Percentiles rank a stretch among this genome's conserved stretches.
phyloP scores from a whole-genome alignment of 306 rosid species.

The Elaeagnus macrophylla region DNA sequence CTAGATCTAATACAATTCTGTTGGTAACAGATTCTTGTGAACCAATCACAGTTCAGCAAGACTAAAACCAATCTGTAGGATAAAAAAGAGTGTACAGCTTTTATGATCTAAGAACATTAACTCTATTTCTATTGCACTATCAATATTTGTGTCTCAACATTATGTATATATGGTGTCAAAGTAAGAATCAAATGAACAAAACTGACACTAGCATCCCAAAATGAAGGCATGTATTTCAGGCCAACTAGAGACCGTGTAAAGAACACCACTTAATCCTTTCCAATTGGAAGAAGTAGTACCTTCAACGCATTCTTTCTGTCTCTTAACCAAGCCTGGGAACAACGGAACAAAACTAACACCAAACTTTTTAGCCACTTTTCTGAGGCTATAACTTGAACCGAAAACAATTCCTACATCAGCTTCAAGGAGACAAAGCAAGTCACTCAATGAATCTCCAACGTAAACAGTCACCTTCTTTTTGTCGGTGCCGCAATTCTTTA shows the following conservation, averaged over 20 bases:
- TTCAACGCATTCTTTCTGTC: slow-evolving; percentile 35
- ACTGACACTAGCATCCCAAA: slow-evolving; percentile 14
- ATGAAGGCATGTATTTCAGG: slow-evolving; percentile 25
- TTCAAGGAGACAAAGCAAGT: slow-evolving; percentile 85
- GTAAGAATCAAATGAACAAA: too few species aligned
- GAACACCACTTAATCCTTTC: slow-evolving; percentile 19
- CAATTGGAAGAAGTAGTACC: slow-evolving; percentile 1
- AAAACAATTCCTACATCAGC: slow-evolving; percentile 92
- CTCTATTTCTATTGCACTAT: too few species aligned
- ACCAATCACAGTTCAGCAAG: too few species aligned
- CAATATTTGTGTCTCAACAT: too few species aligned
- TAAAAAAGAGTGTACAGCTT: too few species aligned
- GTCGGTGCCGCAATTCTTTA: slow-evolving; percentile 33
- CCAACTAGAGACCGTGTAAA: slow-evolving; percentile 22
- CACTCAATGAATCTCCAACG: slow-evolving; percentile 90
- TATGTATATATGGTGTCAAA: too few species aligned
- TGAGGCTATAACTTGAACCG: slow-evolving; percentile 87
- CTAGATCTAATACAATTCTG: too few species aligned
- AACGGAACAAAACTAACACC: slow-evolving; percentile 81
- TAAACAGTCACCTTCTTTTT: slow-evolving; percentile 58
- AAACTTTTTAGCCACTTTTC: slow-evolving; percentile 53
- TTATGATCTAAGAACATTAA: too few species aligned
- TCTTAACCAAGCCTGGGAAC: slow-evolving; percentile 61
- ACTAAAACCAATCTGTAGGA: too few species aligned
- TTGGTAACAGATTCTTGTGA: too few species aligned